phyloP scores from a whole-genome alignment of 2,329 filamentous ascomycete genomes.

The Coccinonectria pachysandricola region DNA sequence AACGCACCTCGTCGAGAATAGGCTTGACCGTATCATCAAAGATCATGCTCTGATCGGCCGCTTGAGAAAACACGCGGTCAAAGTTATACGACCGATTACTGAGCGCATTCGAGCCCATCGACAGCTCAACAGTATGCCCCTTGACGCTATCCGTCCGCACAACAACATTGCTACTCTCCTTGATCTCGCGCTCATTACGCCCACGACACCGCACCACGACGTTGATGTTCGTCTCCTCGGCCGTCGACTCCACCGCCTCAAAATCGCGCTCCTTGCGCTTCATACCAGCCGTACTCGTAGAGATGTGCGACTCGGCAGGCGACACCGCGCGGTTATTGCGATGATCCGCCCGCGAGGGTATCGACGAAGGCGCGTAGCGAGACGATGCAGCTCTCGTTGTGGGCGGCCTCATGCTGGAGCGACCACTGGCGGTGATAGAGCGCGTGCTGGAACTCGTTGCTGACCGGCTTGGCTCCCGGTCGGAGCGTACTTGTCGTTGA shows the following conservation, averaged over 20 bases:
- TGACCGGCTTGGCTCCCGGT: slow-evolving; percentile 27
- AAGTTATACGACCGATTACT: slow-evolving; percentile 97
- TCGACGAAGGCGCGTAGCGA: slow-evolving; percentile 12
- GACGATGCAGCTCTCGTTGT: too few species aligned
- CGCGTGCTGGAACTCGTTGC: slow-evolving; percentile 23
- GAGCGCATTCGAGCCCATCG: slow-evolving; percentile 83
- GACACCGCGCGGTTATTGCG: slow-evolving; percentile 47
- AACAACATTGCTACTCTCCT: slow-evolving; percentile 90
- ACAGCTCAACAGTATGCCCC: slow-evolving; percentile 73
- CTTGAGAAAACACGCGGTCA: slow-evolving; percentile 92
- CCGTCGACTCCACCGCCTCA: slow-evolving; percentile 50
- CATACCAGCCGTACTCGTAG: slow-evolving; percentile 48
- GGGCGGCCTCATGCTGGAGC: slow-evolving; percentile 13
- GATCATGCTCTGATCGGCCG: slow-evolving; percentile 85
- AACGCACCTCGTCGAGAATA: slow-evolving; percentile 75
- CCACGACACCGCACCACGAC: slow-evolving; percentile 93
- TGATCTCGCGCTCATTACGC: slow-evolving; percentile 82
- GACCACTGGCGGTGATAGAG: slow-evolving; percentile 12
- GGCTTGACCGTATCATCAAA: slow-evolving; percentile 94
- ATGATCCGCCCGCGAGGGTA: slow-evolving; percentile 13
- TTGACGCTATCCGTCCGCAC: slow-evolving; percentile 81
- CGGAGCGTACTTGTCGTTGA: slow-evolving; percentile 27
- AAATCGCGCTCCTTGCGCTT: slow-evolving; percentile 87
- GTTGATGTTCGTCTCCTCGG: slow-evolving; percentile 91
- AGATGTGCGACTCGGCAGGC: slow-evolving; percentile 55